These are phyloP conservation scores for Achaetomiella virescens DNA, from an alignment of 495 filamentous ascomycete species.

Conservation along the genomic window DNA sequence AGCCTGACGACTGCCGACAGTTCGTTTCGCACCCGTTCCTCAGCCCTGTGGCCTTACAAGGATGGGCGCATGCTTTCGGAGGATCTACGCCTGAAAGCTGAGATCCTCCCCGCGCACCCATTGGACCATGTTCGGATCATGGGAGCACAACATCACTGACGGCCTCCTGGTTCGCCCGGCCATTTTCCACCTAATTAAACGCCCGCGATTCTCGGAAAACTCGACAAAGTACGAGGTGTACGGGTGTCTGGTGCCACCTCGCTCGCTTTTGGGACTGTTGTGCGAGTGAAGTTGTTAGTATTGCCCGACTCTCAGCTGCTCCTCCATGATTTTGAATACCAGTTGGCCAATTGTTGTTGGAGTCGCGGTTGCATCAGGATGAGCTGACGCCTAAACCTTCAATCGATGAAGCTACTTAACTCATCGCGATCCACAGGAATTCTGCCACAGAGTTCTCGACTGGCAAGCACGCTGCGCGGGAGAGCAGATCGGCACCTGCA, in stretches of 20 bases:
- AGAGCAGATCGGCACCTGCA: background rate
- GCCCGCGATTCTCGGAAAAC: background rate
- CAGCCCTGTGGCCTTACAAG: background rate
- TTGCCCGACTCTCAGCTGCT: too few species aligned
- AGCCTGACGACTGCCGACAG: background rate
- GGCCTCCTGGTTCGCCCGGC: background rate
- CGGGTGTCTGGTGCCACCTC: too few species aligned
- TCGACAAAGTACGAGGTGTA: background rate
- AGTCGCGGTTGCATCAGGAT: too few species aligned
- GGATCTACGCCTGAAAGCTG: background rate
- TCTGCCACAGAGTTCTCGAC: background rate
- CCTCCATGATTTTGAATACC: too few species aligned
- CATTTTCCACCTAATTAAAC: background rate
- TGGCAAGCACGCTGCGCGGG: background rate
- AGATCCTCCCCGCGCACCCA: background rate
- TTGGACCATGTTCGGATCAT: constrained; percentile 2
- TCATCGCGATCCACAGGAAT: constrained; percentile 3
- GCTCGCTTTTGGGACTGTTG: too few species aligned
- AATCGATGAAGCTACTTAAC: background rate
- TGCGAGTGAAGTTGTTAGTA: too few species aligned
- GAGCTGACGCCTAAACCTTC: too few species aligned
- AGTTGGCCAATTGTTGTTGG: too few species aligned
- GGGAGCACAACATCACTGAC: background rate
- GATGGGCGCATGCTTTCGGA: constrained; percentile 2
- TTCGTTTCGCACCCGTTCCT: background rate